Conservation (phyloP, 2,329 filamentous ascomycete species). For the Metarhizium album region DNA sequence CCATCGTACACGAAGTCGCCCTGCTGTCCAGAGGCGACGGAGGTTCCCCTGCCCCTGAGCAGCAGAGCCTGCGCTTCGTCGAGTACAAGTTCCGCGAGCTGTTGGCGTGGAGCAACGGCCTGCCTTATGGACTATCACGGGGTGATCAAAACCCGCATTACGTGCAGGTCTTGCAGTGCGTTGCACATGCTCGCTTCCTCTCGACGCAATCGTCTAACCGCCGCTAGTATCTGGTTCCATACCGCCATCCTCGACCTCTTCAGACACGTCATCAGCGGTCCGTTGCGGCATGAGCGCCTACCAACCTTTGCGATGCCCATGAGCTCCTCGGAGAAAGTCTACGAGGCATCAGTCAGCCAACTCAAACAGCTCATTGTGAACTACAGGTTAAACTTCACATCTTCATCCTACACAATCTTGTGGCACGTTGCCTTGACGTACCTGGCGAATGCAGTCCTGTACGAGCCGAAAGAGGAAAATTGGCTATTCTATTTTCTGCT, state of each 20-base stretch:
- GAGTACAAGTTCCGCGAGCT: conserved; percentile 28
- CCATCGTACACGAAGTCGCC: conserved; percentile 17
- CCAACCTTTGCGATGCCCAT: conserved; percentile 20
- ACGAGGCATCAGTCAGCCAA: conserved; percentile 24
- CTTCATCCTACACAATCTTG: conserved; percentile 25
- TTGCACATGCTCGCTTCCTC: not conserved
- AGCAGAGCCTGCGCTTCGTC: conserved; percentile 12
- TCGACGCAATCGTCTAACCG: not conserved
- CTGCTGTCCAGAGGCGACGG: conserved; percentile 14
- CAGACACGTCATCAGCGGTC: conserved; percentile 11
- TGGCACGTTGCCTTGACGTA: conserved; percentile 31
- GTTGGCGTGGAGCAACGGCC: conserved; percentile 24
- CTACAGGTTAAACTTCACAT: conserved; percentile 22
- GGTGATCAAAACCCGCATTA: conserved; percentile 20
- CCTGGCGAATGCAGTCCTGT: conserved; percentile 26
- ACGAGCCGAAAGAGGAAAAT: conserved; percentile 16
- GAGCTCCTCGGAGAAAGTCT: conserved; percentile 20
- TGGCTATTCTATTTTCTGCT: conserved; percentile 26
- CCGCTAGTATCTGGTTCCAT: conserved; percentile 28
- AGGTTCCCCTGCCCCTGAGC: conserved; percentile 3
- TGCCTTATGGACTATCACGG: conserved; percentile 18
- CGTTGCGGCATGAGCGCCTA: conserved; percentile 9
- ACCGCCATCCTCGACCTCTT: conserved; percentile 26
- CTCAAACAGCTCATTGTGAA: conserved; percentile 26
- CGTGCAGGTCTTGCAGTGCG: conserved; percentile 26